A percentile compares a stretch with the other conserved stretches of the same genome.
phyloP scores from a whole-genome alignment of 768 basidiomycete species.

The Collybia mongolica region DNA sequence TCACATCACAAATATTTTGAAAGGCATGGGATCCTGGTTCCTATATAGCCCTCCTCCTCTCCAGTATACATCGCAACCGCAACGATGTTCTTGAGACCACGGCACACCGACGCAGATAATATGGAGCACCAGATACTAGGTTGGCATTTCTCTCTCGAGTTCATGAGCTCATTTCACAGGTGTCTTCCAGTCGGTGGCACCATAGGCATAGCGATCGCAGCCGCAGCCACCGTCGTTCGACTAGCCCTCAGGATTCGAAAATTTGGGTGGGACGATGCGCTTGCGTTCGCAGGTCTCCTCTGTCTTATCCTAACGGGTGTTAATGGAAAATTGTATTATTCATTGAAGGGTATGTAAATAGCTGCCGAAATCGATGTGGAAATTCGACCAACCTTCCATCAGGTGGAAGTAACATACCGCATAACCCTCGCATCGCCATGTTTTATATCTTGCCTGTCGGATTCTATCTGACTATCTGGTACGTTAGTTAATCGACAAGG shows the following conservation, averaged over 20 bases:
- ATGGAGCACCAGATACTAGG: too few relatives aligned
- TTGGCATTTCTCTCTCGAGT: too few relatives aligned
- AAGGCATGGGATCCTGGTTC: too few relatives aligned
- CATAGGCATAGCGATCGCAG: slow-evolving; percentile 3
- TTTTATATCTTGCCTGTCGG: slow-evolving; percentile 1
- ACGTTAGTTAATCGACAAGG: background rate
- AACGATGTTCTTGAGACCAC: too few relatives aligned
- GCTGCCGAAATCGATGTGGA: too few relatives aligned
- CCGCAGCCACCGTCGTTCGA: background rate
- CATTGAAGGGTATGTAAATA: background rate
- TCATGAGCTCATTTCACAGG: too few relatives aligned
- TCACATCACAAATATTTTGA: too few relatives aligned
- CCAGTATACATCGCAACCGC: too few relatives aligned
- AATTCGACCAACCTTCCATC: too few relatives aligned
- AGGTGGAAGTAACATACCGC: background rate
- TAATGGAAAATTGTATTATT: slow-evolving; percentile 4
- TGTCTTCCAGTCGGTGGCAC: background rate
- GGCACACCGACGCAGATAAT: too few relatives aligned
- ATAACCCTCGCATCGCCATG: slow-evolving; percentile 1
- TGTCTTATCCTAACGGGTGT: slow-evolving; percentile 4
- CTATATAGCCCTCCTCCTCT: too few relatives aligned
- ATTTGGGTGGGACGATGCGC: slow-evolving; percentile 6
- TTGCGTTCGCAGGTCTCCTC: slow-evolving; percentile 2
- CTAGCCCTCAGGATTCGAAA: background rate
- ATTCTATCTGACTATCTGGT: slow-evolving; percentile 5